Evolutionary conservation across 1,139 yeast species (phyloP).

Genomic region (Kodamaea derodonti): DNA sequence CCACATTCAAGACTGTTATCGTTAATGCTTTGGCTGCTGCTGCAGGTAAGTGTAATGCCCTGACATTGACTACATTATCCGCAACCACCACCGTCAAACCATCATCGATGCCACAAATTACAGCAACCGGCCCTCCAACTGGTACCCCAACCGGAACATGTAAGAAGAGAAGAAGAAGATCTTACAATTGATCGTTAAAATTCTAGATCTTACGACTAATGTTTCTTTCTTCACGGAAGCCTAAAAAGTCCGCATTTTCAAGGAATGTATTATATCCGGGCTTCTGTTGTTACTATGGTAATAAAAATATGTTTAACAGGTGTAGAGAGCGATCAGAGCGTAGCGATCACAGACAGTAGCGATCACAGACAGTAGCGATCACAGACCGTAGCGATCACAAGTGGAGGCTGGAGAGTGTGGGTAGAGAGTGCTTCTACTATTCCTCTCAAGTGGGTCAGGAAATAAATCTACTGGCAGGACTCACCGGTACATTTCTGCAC

Average conservation of each 20-base stretch:
- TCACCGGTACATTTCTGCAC: too few species aligned
- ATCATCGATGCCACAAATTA: constrained; percentile 9
- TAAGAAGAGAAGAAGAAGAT: constrained; percentile 29
- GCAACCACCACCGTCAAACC: constrained; percentile 17
- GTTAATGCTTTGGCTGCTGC: constrained; percentile 48
- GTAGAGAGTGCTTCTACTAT: too few species aligned
- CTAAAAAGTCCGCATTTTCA: background rate
- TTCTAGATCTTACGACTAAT: too few species aligned
- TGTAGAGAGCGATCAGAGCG: too few species aligned
- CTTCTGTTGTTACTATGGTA: too few species aligned
- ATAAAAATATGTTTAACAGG: too few species aligned
- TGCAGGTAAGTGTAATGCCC: constrained; percentile 36
- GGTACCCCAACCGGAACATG: constrained; percentile 16
- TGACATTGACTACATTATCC: constrained; percentile 24
- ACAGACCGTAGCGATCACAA: too few species aligned
- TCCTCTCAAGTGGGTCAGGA: too few species aligned
- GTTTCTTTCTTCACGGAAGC: background rate
- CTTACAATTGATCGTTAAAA: constrained; percentile 14
- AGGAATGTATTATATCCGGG: background rate
- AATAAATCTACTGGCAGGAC: too few species aligned
- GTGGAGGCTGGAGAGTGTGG: too few species aligned
- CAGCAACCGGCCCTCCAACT: constrained; percentile 15
- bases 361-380: too few species aligned
- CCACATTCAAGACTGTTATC: constrained; percentile 38
- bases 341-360: too few species aligned